Percentiles rank a stretch among this genome's conserved stretches.
phyloP scores from a whole-genome alignment of 768 basidiomycete species.

The Phallus indusiatus region DNA sequence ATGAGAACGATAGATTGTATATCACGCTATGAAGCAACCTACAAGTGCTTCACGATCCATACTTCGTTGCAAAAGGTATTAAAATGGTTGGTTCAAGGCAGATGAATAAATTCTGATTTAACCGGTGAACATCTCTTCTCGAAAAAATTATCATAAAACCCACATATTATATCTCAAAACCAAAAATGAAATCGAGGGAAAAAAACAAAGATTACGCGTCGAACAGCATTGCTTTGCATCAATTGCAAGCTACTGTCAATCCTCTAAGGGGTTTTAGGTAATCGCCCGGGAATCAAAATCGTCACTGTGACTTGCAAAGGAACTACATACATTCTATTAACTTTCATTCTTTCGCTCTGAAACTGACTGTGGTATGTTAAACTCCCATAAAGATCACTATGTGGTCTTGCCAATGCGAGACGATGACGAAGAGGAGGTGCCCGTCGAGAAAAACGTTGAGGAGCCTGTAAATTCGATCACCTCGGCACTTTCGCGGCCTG shows the following conservation, averaged over 20 bases:
- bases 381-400: conserved; percentile 3
- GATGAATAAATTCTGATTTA: neutral
- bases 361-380: neutral
- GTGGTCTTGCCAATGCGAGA: neutral
- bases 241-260: too few relatives aligned
- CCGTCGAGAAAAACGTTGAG: neutral
- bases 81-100: neutral
- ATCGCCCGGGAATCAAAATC: too few relatives aligned
- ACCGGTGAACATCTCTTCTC: too few relatives aligned
- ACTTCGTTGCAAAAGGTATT: neutral
- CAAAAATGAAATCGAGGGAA: too few relatives aligned
- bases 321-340: too few relatives aligned
- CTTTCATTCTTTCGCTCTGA: too few relatives aligned
- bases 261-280: too few relatives aligned
- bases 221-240: too few relatives aligned
- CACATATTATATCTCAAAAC: too few relatives aligned
- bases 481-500: neutral
- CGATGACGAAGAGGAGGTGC: neutral
- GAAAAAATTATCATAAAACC: too few relatives aligned
- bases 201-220: too few relatives aligned
- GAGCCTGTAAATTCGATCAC: neutral
- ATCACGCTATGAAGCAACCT: neutral
- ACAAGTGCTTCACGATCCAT: conserved; percentile 6
- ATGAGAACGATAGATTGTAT: neutral
- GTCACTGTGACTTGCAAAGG: too few relatives aligned